phyloP scores from a whole-genome alignment of 1,284 basidiomycete species.

The Ceratobasidium theobromae region DNA sequence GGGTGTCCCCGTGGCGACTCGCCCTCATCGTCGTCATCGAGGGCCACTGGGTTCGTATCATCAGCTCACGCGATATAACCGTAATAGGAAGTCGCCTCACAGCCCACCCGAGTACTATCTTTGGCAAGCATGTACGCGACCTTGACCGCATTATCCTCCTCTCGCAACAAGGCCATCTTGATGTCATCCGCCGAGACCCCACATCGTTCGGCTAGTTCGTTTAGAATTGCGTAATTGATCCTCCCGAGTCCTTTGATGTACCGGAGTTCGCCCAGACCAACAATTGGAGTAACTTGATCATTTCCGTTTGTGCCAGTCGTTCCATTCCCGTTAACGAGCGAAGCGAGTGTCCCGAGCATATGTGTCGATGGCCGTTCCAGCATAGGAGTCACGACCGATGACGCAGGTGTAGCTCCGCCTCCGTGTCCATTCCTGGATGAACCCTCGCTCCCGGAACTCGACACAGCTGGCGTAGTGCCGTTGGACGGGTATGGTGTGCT shows the following conservation, averaged over 20 bases:
- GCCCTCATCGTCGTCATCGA: constrained; percentile 43
- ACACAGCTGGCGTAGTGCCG: constrained; percentile 21
- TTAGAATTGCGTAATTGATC: constrained; percentile 87
- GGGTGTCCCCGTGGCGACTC: constrained; percentile 36
- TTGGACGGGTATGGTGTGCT: constrained; percentile 15
- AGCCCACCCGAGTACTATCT: constrained; percentile 85
- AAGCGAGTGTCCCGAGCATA: constrained; percentile 67
- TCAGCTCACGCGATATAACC: not conserved
- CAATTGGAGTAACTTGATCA: constrained; percentile 12
- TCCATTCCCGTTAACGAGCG: constrained; percentile 58
- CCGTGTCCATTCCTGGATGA: constrained; percentile 20
- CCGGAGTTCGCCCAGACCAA: constrained; percentile 51
- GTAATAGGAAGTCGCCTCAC: constrained; percentile 49
- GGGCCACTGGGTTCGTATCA: constrained; percentile 33
- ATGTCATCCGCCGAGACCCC: constrained; percentile 82
- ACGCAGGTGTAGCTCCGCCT: constrained; percentile 38
- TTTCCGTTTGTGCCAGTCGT: not conserved
- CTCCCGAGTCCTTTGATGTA: constrained; percentile 79
- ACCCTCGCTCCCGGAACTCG: constrained; percentile 23
- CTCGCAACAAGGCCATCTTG: constrained; percentile 78
- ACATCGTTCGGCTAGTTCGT: constrained; percentile 77
- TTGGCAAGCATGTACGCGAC: constrained; percentile 93
- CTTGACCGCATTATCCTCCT: constrained; percentile 93
- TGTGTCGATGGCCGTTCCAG: constrained; percentile 47
- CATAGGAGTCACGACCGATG: constrained; percentile 35